Conservation (phyloP, 768 basidiomycete species). For the Leccinum barrowsii region DNA sequence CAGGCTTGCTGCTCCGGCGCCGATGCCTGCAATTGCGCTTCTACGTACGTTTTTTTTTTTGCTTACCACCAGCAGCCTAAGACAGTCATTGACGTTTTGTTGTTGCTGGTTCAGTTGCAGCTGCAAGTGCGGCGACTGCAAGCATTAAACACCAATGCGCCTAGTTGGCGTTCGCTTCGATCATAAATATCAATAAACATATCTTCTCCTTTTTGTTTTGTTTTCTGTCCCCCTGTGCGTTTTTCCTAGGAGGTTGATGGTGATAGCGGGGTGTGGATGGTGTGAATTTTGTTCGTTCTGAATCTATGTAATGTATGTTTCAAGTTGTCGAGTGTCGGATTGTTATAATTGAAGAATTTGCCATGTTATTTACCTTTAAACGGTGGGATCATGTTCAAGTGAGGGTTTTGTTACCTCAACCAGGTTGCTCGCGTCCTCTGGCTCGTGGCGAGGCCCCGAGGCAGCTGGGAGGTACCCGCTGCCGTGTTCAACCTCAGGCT, state of each 20-base stretch:
- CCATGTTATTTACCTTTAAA: too few relatives aligned
- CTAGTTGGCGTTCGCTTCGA: not conserved
- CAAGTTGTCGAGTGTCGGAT: not conserved
- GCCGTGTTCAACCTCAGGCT: too few relatives aligned
- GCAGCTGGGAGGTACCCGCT: too few relatives aligned
- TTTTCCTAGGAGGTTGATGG: too few relatives aligned
- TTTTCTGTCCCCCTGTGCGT: too few relatives aligned
- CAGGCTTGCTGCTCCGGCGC: constrained; percentile 18
- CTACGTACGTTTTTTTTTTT: constrained; percentile 2
- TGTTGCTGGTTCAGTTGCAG: constrained; percentile 5
- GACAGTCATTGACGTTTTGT: not conserved
- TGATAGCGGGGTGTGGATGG: too few relatives aligned
- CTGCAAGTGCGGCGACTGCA: constrained; percentile 22
- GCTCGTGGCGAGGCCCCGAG: too few relatives aligned
- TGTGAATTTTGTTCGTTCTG: too few relatives aligned
- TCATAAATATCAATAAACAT: not conserved
- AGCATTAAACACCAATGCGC: constrained; percentile 10
- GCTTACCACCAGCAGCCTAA: too few relatives aligned
- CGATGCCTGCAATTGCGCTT: constrained; percentile 11
- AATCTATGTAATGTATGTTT: not conserved
- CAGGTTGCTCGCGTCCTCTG: too few relatives aligned
- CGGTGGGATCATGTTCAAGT: too few relatives aligned
- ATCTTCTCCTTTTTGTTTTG: not conserved
- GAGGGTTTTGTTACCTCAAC: too few relatives aligned
- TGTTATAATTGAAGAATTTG: not conserved